These are phyloP conservation scores for Erodium maritimum DNA, from an alignment of 345 rosid species.

Conservation along the genomic window DNA sequence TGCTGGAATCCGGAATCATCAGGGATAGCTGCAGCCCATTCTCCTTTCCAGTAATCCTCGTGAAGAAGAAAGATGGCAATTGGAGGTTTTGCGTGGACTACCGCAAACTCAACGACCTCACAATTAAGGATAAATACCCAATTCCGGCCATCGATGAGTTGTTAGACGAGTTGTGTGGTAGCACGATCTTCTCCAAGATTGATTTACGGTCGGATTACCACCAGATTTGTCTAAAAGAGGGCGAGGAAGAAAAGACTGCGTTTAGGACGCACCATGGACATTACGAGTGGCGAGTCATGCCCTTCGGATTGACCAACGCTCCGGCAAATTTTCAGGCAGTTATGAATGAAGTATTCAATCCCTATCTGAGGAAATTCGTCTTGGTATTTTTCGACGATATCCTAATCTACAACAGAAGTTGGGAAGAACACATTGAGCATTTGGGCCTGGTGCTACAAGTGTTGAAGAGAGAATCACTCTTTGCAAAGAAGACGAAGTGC, in stretches of 20 bases:
- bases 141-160: background rate
- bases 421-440: background rate
- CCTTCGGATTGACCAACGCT: background rate
- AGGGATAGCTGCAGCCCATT: no score
- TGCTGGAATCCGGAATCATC: no score
- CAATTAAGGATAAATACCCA: background rate
- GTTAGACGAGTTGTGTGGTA: background rate
- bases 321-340: background rate
- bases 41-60: no score
- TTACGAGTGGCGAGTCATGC: conserved; percentile 3
- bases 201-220: background rate
- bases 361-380: background rate
- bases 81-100: no score
- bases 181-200: no score
- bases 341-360: background rate
- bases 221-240: background rate
- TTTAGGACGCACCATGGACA: background rate
- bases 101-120: no score
- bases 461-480: no score
- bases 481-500: no score
- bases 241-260: background rate
- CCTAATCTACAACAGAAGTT: background rate
- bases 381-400: background rate
- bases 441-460: background rate
- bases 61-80: background rate